phyloP scores from a whole-genome alignment of 2,329 filamentous ascomycete species.

The Aspergillus neoniger region DNA sequence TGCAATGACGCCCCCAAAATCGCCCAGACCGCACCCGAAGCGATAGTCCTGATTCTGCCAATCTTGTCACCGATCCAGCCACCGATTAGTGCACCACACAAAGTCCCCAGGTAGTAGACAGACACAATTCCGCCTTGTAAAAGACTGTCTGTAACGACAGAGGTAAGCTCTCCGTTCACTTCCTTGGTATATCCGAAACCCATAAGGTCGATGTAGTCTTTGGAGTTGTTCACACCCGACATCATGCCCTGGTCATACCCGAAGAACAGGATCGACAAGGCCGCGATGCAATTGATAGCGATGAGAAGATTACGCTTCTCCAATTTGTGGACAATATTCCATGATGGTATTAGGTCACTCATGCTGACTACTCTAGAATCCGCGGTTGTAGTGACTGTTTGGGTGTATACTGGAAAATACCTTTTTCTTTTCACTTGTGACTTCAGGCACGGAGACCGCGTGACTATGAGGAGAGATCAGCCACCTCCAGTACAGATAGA shows the following conservation, averaged over 20 bases:
- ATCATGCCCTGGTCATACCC: conserved; percentile 60
- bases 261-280: conserved; percentile 69
- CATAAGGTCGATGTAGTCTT: conserved; percentile 66
- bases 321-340: conserved; percentile 56
- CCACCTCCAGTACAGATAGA: neutral
- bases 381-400: neutral
- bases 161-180: conserved; percentile 41
- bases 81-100: conserved; percentile 64
- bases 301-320: conserved; percentile 60
- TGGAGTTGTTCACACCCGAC: conserved; percentile 67
- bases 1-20: conserved; percentile 65
- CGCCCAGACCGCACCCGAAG: conserved; percentile 59
- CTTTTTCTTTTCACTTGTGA: neutral
- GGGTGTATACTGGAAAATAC: neutral
- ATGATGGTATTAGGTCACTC: conserved; percentile 42
- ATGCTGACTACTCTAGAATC: conserved; percentile 24
- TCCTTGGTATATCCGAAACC: conserved; percentile 62
- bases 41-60: conserved; percentile 66
- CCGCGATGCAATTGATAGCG: conserved; percentile 64
- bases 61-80: conserved; percentile 65
- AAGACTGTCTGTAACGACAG: conserved; percentile 61
- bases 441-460: neutral
- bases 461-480: neutral
- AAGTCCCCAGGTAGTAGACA: conserved; percentile 61
- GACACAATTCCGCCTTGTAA: conserved; percentile 65